Conservation (phyloP, 345 rosid species). For the Salix koriyanagi region DNA sequence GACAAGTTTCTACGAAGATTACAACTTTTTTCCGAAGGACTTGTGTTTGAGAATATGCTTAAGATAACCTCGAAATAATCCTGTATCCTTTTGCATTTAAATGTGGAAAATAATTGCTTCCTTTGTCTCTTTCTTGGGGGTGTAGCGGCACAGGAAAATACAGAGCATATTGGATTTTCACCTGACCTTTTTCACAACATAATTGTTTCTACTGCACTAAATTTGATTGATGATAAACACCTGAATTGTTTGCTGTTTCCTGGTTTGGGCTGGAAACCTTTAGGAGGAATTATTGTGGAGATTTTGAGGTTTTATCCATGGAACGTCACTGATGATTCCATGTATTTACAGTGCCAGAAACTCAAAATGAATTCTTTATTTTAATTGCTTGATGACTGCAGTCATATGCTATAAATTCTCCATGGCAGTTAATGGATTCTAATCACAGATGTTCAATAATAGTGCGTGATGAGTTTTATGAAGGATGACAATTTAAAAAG, state of each 20-base stretch:
- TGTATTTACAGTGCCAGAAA: background rate
- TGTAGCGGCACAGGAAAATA: no score
- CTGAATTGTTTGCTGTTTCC: background rate
- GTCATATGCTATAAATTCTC: background rate
- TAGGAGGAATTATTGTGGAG: background rate
- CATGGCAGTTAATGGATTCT: background rate
- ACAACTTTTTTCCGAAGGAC: background rate
- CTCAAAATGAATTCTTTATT: background rate
- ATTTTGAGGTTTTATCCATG: background rate
- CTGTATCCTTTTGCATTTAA: background rate
- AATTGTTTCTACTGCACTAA: background rate
- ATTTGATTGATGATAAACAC: background rate
- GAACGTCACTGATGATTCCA: background rate
- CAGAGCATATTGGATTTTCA: no score
- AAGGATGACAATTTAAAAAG: background rate
- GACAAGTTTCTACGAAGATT: background rate
- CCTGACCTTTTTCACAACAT: background rate
- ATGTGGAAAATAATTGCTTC: background rate
- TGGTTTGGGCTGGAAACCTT: background rate
- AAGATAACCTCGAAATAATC: background rate
- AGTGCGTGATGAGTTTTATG: background rate
- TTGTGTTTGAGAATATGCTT: background rate
- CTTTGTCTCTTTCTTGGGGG: background rate
- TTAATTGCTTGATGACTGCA: background rate
- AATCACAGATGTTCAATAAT: background rate